Base-by-base conservation (phyloP, 1,284 basidiomycete species). In the Apiotrichum mycotoxinovorans region DNA sequence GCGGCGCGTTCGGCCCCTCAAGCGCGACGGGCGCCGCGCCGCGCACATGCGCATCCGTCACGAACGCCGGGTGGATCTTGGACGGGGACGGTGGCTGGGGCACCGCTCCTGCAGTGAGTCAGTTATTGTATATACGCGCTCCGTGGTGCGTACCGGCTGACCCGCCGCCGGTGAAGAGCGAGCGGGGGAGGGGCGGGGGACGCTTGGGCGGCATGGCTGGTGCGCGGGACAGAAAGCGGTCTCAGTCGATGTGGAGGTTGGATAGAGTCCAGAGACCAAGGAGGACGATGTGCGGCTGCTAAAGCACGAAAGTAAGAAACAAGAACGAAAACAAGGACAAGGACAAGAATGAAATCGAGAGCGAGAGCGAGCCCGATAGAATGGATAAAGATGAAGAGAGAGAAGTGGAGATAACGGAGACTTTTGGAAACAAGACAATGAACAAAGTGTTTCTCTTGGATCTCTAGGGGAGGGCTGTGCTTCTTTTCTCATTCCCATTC, bases 31-130 rank as follows among this genome's bases (percentile, higher is more conserved):
- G 40, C 30, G 30, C 37, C 12, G 22, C 4, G 22, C 49, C 57
- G 54, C 66, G 66, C 12, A 62, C 62, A 50, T 75, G 74, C 1
- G 69, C 69, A 53, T 76, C 74, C 46, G 69, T 65, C 51, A 76
- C 60, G 59, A 49, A 69, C 20, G 49, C 52, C 15, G 74, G 74
- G 57, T 76, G 74, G 20, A 74, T 60, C 12, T 61, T 63, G 2
- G 57, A 55, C 5, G 74, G 70, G 1, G 68, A 67, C 12, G 74
- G 74, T 15, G 70, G 66, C 8, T 63, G 63, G 4, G 67, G 61
- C 11, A 66, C 66, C 15, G 66, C 67, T 27, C 66, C 70, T 70
- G 50, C n/a, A n/a, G n/a, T n/a, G n/a, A n/a, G n/a, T n/a, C n/a
- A n/a, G n/a, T n/a, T n/a, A n/a, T n/a, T n/a, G n/a, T n/a, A n/a